Percentiles rank a stretch among this genome's conserved stretches.
Evolutionary conservation across 305 asterid genomes (phyloP).

Genomic region (Fraxinus albicans): DNA sequence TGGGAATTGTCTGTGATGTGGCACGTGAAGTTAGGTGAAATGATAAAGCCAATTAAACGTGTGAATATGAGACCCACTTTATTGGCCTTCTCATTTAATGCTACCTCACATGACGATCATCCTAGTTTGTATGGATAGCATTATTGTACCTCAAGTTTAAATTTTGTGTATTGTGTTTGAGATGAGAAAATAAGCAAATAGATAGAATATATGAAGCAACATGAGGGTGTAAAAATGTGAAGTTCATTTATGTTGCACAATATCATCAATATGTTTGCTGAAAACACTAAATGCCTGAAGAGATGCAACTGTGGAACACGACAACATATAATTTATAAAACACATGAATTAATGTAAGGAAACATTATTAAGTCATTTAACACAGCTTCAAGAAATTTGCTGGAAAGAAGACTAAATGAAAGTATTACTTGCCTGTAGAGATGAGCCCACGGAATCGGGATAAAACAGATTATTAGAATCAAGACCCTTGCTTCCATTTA

Average conservation of each 20-base stretch:
- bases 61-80: not conserved
- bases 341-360: not conserved
- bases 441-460: slow-evolving; percentile 17
- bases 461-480: slow-evolving; percentile 11
- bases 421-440: slow-evolving; percentile 60
- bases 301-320: not conserved
- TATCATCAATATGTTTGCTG: not conserved
- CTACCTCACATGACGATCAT: not conserved
- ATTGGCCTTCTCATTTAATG: not conserved
- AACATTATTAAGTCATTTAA: slow-evolving; percentile 3
- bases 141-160: not conserved
- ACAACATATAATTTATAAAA: not conserved
- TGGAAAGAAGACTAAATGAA: slow-evolving; percentile 12
- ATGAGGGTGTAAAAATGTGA: not conserved
- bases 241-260: not conserved
- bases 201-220: not conserved
- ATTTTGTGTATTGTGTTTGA: not conserved
- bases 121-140: not conserved
- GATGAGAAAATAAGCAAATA: not conserved
- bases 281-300: not conserved
- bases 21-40: not conserved
- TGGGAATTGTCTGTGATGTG: not conserved
- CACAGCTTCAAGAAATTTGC: slow-evolving; percentile 20
- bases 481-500: slow-evolving; percentile 29
- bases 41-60: not conserved